Conservation (phyloP, 345 rosid species). For the Corchorus capsularis region DNA sequence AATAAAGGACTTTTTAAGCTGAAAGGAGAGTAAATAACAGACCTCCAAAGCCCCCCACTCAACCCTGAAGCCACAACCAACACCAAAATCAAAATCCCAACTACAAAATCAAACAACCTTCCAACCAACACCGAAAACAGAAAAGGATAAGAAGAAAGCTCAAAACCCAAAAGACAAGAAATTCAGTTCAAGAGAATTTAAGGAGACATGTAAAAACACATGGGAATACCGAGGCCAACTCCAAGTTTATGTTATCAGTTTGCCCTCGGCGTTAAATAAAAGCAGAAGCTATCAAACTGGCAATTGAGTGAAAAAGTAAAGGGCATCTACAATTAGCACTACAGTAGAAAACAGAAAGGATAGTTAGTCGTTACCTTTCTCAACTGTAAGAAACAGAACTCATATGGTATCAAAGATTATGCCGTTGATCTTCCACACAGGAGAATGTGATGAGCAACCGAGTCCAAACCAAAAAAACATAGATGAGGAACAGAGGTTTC, state of each 20-base stretch:
- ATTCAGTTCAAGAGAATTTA: not conserved
- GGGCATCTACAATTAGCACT: no score
- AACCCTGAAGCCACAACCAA: slow-evolving; percentile 73
- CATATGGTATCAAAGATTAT: no score
- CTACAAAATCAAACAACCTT: no score
- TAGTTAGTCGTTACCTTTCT: not conserved
- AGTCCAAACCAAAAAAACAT: not conserved
- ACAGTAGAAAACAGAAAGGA: not conserved
- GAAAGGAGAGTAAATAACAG: not conserved
- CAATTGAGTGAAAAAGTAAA: no score
- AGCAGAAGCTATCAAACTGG: not conserved
- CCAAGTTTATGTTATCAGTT: slow-evolving; percentile 80
- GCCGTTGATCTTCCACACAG: no score
- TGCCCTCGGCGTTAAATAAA: not conserved
- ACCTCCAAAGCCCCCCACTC: slow-evolving; percentile 90
- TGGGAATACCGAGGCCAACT: slow-evolving; percentile 54
- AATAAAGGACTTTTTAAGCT: not conserved
- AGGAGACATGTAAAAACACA: not conserved
- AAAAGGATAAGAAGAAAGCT: not conserved
- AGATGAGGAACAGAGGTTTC: not conserved
- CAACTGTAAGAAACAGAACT: not conserved
- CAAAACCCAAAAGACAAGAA: not conserved
- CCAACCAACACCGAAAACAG: not conserved
- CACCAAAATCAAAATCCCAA: slow-evolving; percentile 50
- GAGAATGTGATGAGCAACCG: not conserved